Conservation (phyloP, 2,329 filamentous ascomycete genomes). For the Lasiodiplodia gonubiensis region DNA sequence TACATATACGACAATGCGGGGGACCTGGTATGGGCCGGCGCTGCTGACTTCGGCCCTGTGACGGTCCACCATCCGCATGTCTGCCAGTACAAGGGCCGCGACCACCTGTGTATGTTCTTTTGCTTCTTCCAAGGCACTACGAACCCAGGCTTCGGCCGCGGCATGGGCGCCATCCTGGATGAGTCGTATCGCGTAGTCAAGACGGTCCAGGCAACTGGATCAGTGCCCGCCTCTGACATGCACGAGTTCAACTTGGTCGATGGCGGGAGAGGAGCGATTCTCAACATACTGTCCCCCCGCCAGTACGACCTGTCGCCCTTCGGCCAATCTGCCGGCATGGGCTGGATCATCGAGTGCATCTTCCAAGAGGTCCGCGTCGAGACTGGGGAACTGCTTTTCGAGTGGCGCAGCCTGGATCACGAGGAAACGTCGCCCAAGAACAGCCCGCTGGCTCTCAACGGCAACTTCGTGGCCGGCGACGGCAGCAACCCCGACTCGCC, state of each 20-base stretch:
- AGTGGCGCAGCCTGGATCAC: too few relatives aligned
- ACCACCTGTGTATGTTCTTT: constrained; percentile 51
- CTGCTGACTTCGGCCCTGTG: constrained; percentile 53
- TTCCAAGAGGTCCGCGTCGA: too few relatives aligned
- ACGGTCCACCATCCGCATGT: constrained; percentile 56
- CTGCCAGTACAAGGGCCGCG: constrained; percentile 56
- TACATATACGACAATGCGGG: constrained; percentile 57
- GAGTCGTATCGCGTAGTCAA: constrained; percentile 55
- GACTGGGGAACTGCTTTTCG: too few relatives aligned
- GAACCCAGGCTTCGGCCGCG: constrained; percentile 57
- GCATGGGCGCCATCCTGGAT: constrained; percentile 60
- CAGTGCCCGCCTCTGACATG: constrained; percentile 55
- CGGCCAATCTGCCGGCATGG: too few relatives aligned
- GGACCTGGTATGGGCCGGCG: constrained; percentile 57
- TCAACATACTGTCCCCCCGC: too few relatives aligned
- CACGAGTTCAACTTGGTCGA: constrained; percentile 58
- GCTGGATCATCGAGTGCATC: too few relatives aligned
- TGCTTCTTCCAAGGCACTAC: constrained; percentile 58
- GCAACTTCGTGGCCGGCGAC: too few relatives aligned
- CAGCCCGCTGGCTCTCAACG: too few relatives aligned
- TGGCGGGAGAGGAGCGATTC: constrained; percentile 44
- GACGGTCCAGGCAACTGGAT: constrained; percentile 47
- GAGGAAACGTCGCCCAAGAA: too few relatives aligned
- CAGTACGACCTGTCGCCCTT: too few relatives aligned
- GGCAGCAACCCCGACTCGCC: background rate